Evolutionary conservation across 2,329 filamentous ascomycete genomes (phyloP).

Genomic region (Harringtonia aguacate): DNA sequence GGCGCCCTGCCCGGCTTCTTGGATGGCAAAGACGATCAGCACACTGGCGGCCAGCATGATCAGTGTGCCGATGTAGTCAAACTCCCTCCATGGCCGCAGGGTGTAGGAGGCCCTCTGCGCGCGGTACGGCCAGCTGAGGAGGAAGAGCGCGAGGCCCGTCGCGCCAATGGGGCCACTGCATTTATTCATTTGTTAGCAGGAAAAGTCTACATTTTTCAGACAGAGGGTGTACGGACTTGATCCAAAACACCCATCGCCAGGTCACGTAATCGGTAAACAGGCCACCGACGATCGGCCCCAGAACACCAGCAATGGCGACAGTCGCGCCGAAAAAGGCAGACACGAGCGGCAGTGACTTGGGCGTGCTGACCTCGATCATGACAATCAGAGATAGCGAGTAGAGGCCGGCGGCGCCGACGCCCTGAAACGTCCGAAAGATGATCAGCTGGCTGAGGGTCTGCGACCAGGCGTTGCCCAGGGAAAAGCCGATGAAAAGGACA

Average conservation of each 20-base stretch:
- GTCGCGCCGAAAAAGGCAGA: constrained; percentile 11
- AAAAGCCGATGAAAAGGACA: constrained; percentile 11
- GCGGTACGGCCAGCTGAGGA: background rate
- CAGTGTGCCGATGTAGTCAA: constrained; percentile 5
- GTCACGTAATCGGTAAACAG: constrained; percentile 7
- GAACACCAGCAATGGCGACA: constrained; percentile 13
- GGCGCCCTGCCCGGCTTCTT: background rate
- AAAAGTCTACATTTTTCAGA: too few relatives aligned
- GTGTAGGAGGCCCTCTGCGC: too few relatives aligned
- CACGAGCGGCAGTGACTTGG: too few relatives aligned
- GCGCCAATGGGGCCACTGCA: constrained; percentile 1
- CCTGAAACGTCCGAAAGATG: constrained; percentile 13
- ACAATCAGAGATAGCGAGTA: constrained; percentile 14
- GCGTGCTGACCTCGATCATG: constrained; percentile 13
- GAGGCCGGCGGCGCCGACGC: constrained; percentile 14
- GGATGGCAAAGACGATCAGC: constrained; percentile 15
- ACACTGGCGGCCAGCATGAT: constrained; percentile 12
- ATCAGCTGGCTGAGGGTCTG: constrained; percentile 13
- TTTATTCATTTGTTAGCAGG: too few relatives aligned
- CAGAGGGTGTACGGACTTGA: too few relatives aligned
- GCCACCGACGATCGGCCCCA: constrained; percentile 13
- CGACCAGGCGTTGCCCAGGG: constrained; percentile 11
- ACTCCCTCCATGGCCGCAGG: background rate
- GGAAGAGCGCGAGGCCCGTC: background rate
- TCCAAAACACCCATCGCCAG: constrained; percentile 13